Percentiles rank a stretch among this genome's conserved stretches.
phyloP scores from a whole-genome alignment of 2,329 filamentous ascomycete genomes.

The Sporothrix brunneoviolacea region DNA sequence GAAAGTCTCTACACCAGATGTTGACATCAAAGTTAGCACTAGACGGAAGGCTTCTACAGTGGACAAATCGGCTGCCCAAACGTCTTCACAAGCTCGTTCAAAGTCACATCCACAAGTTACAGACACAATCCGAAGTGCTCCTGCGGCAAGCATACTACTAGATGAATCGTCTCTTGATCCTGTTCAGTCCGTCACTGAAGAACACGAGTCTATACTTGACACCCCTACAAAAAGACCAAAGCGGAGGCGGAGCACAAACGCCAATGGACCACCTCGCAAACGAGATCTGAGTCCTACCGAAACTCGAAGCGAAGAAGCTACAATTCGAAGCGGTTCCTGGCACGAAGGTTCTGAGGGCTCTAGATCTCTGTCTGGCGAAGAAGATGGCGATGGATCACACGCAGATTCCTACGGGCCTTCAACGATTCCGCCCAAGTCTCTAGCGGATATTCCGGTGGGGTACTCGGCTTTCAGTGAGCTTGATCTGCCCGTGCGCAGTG shows the following conservation, averaged over 20 bases:
- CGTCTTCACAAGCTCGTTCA: background rate
- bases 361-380: slow-evolving; percentile 9
- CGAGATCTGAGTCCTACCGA: slow-evolving; percentile 25
- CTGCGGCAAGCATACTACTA: background rate
- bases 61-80: slow-evolving; percentile 22
- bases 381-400: slow-evolving; percentile 24
- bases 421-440: slow-evolving; percentile 41
- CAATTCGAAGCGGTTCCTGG: slow-evolving; percentile 24
- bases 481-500: slow-evolving; percentile 46
- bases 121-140: slow-evolving; percentile 12
- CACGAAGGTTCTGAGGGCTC: slow-evolving; percentile 19
- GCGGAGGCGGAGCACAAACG: slow-evolving; percentile 3
- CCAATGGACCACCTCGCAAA: slow-evolving; percentile 20
- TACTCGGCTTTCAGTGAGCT: slow-evolving; percentile 62
- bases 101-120: slow-evolving; percentile 2
- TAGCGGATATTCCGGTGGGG: slow-evolving; percentile 57
- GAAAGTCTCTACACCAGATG: background rate
- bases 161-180: background rate
- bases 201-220: slow-evolving; percentile 28
- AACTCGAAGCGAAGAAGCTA: slow-evolving; percentile 25
- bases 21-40: background rate
- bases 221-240: slow-evolving; percentile 20
- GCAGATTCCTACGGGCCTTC: slow-evolving; percentile 34
- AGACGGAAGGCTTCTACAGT: background rate
- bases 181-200: background rate